Base-by-base conservation (phyloP, 257 asterid genomes). In the Echium plantagineum region DNA sequence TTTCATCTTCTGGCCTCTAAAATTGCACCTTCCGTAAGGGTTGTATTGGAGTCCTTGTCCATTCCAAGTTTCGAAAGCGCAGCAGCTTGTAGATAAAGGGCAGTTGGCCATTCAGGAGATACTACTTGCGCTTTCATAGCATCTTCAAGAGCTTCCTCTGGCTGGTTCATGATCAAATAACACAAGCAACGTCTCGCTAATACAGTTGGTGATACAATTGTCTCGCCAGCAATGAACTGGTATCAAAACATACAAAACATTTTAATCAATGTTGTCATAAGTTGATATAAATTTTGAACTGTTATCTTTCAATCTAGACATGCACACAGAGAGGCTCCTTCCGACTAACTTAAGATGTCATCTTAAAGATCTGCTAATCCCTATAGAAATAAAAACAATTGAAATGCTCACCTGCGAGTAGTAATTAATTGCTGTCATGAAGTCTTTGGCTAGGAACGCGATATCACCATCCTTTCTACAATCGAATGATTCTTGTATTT, bases 121-220 rank as follows among this genome's bases (percentile, higher is more conserved):
- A 71, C 68, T 48, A 60, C 71, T 63, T 76, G 85, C 13, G 85
- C 82, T 60, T 80, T 75, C 82, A 80, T 74, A 21, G 85, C 85
- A 60, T 80, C 85, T 5, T 72, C 78, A 1, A 80, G 80, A 32
- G 83, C 83, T 71, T 80, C 80, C 65, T 80, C 77, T 61, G 76
- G 66, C 46, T 66, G 63, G 38, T 69, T 42, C 22, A 24, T 69
- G 72, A 74, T 74, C 63, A 80, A 65, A 57, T 77, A 77, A 62
- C 80, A 77, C 70, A 80, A 21, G 21, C 78, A 63, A 10, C 83
- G 82, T 59, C 85, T 68, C 6, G 80, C 78, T 32, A 71, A 66
- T 56, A 74, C 80, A 0, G 85, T 71, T 52, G 85, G 85, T 30
- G 85, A 80, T 52, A 66, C 66, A 57, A 77, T 52, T 3, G 63